These are phyloP conservation scores for Parascedosporium putredinis DNA, from an alignment of 2,329 filamentous ascomycete species.

Conservation along the genomic window DNA sequence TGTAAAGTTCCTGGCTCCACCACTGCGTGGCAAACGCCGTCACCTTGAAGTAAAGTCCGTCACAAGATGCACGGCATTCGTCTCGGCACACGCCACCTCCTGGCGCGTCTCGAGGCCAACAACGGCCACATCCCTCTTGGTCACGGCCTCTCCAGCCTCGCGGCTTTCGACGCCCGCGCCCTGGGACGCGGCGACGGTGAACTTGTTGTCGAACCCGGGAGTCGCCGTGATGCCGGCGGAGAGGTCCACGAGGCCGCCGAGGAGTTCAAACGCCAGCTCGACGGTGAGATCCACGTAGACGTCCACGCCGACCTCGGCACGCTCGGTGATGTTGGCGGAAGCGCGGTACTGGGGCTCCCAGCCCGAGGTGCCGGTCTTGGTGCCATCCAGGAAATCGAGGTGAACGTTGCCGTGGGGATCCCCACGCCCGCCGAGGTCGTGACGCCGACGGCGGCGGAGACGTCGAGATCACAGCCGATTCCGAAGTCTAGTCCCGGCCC, in stretches of 20 bases:
- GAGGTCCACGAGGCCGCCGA: constrained; percentile 25
- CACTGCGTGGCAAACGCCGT: constrained; percentile 17
- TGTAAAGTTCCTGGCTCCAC: constrained; percentile 17
- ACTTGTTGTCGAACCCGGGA: constrained; percentile 25
- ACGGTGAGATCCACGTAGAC: constrained; percentile 25
- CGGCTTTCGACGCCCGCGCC: constrained; percentile 11
- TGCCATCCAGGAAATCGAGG: constrained; percentile 24
- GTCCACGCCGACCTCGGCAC: constrained; percentile 21
- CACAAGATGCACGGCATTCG: constrained; percentile 15
- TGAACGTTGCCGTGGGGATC: constrained; percentile 25
- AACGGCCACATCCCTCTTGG: neutral
- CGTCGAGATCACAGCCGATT: constrained; percentile 25
- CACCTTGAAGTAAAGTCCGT: constrained; percentile 18
- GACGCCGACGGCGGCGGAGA: constrained; percentile 22
- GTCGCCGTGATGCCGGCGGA: constrained; percentile 26
- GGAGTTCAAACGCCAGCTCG: constrained; percentile 25
- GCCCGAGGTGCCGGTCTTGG: constrained; percentile 19
- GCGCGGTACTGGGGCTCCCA: constrained; percentile 27
- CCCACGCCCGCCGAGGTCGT: constrained; percentile 20
- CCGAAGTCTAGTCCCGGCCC: constrained; percentile 26
- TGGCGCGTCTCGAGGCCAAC: constrained; percentile 11
- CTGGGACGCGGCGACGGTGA: constrained; percentile 19
- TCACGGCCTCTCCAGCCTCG: neutral
- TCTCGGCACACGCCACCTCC: constrained; percentile 14
- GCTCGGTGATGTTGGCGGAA: constrained; percentile 22